Evolutionary conservation across 495 filamentous ascomycete species (phyloP).

Genomic region (Aeminium ludgeri): DNA sequence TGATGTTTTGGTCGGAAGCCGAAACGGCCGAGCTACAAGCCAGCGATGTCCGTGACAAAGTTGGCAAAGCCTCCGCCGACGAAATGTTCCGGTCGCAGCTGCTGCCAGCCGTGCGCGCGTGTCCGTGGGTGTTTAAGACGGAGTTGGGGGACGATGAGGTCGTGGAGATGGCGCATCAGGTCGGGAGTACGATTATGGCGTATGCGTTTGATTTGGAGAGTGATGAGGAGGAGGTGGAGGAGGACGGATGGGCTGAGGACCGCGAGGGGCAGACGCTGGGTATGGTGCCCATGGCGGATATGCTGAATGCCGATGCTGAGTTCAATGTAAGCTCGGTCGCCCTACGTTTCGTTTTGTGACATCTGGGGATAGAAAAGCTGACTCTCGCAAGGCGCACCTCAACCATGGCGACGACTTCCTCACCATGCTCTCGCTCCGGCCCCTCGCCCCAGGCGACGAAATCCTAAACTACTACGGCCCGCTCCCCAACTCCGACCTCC

Average conservation of each 20-base stretch:
- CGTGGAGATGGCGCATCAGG: conserved; percentile 48
- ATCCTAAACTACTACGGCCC: conserved; percentile 87
- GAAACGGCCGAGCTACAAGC: conserved; percentile 63
- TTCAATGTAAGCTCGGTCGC: conserved; percentile 44
- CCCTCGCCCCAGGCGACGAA: conserved; percentile 55
- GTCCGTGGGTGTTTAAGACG: conserved; percentile 34
- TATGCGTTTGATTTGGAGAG: conserved; percentile 77
- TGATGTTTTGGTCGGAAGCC: conserved; percentile 71
- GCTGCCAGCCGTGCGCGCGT: conserved; percentile 38
- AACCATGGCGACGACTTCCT: conserved; percentile 50
- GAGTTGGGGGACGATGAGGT: conserved; percentile 24
- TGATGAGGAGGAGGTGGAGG: conserved; percentile 31
- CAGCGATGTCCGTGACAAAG: conserved; percentile 58
- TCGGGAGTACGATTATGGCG: conserved; percentile 82
- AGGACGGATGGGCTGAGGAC: conserved; percentile 36
- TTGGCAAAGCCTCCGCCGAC: conserved; percentile 60
- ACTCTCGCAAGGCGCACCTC: conserved; percentile 36
- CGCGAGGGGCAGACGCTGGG: conserved; percentile 53
- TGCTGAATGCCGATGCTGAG: conserved; percentile 80
- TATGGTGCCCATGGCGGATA: conserved; percentile 86
- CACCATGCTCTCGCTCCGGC: conserved; percentile 47
- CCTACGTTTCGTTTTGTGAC: no score
- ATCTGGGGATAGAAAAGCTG: conserved; percentile 23
- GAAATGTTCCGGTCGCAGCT: conserved; percentile 45
- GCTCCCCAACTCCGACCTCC: conserved; percentile 61